Evolutionary conservation across 1,284 basidiomycete genomes (phyloP).

Genomic region (Moniliella sp.): DNA sequence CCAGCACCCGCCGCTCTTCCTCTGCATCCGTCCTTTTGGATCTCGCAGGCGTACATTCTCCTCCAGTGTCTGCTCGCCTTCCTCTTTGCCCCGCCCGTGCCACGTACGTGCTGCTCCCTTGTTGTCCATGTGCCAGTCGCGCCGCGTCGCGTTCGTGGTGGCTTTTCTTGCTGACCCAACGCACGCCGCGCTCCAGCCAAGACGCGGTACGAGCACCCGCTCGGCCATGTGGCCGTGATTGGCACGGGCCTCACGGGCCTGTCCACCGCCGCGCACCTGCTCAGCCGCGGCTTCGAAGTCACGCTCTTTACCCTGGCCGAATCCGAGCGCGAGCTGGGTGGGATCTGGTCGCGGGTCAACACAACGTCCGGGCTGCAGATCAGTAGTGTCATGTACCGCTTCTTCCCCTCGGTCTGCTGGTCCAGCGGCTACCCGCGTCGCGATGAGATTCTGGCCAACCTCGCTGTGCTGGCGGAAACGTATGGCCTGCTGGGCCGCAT

Average conservation of each 20-base stretch:
- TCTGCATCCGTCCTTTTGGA: too few species aligned
- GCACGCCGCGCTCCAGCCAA: neutral
- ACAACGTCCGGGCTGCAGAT: slow-evolving; percentile 45
- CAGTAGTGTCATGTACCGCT: slow-evolving; percentile 42
- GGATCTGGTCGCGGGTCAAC: slow-evolving; percentile 46
- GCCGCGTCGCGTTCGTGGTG: too few species aligned
- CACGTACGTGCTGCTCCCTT: slow-evolving; percentile 1
- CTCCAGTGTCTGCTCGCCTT: slow-evolving; percentile 2
- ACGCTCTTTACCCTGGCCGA: slow-evolving; percentile 30
- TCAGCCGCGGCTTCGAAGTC: slow-evolving; percentile 30
- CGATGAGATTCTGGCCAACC: slow-evolving; percentile 45
- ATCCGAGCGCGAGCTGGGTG: slow-evolving; percentile 30
- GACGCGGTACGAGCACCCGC: slow-evolving; percentile 9
- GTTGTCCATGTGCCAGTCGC: neutral
- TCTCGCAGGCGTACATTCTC: neutral
- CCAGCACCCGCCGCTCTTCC: too few species aligned
- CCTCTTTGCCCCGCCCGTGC: slow-evolving; percentile 17
- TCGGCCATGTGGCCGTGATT: slow-evolving; percentile 31
- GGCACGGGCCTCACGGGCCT: slow-evolving; percentile 34
- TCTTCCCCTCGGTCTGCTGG: slow-evolving; percentile 21
- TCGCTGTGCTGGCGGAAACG: slow-evolving; percentile 41
- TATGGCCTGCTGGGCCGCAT: slow-evolving; percentile 42
- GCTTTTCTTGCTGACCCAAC: neutral
- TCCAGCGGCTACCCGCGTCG: slow-evolving; percentile 38
- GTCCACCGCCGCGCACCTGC: slow-evolving; percentile 29